Percentiles rank a stretch among this genome's conserved stretches.
phyloP scores from a whole-genome alignment of 768 basidiomycete species.

The Mycena crocata region DNA sequence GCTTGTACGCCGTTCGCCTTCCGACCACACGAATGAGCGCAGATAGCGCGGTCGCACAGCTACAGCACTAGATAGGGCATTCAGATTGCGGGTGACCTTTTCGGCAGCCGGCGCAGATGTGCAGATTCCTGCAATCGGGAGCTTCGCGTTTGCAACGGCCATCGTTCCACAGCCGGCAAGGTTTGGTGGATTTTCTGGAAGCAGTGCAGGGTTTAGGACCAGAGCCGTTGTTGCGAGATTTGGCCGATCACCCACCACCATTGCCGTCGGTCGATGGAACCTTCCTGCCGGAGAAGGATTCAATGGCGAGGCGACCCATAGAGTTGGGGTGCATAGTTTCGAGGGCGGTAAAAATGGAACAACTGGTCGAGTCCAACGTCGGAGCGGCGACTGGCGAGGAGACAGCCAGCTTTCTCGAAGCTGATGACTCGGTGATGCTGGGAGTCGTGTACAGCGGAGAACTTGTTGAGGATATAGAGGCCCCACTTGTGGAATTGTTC shows the following conservation, averaged over 20 bases:
- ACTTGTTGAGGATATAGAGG: neutral
- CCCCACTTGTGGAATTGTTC: neutral
- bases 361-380: conserved; percentile 3
- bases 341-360: neutral
- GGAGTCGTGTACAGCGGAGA: conserved; percentile 2
- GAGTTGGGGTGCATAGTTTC: conserved; percentile 10
- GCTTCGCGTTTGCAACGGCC: neutral
- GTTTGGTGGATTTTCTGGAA: neutral
- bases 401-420: conserved; percentile 6
- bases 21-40: neutral
- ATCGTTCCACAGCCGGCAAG: conserved; percentile 6
- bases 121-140: neutral
- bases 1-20: neutral
- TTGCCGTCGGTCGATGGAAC: neutral
- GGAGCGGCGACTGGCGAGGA: neutral
- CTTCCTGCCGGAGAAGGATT: neutral
- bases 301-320: too few relatives aligned
- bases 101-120: neutral
- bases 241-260: neutral
- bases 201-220: neutral
- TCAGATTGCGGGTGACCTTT: neutral
- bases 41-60: neutral
- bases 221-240: too few relatives aligned
- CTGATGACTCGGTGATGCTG: conserved; percentile 12
- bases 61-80: neutral